Conservation (phyloP, 2,329 filamentous ascomycete species). For the Diaporthe vexans region DNA sequence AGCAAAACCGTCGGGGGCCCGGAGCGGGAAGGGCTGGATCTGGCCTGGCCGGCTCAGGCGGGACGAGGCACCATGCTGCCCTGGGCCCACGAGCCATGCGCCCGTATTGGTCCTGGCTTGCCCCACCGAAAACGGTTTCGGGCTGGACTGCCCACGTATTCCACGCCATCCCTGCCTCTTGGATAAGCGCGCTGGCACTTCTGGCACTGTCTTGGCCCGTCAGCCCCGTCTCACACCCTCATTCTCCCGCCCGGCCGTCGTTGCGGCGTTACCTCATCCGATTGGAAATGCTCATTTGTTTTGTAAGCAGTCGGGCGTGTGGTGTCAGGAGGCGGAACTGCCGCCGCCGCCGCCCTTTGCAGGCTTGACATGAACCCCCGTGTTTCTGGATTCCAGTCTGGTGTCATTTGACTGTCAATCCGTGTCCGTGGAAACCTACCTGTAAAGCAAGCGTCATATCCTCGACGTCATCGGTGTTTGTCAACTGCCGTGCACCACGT, state of each 20-base stretch:
- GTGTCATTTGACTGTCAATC: neutral
- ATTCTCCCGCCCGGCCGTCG: neutral
- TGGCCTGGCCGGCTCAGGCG: conserved; percentile 19
- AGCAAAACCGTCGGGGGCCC: neutral
- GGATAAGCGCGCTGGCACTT: conserved; percentile 30
- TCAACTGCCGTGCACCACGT: neutral
- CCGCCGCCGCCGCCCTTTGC: conserved; percentile 3
- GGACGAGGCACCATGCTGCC: conserved; percentile 11
- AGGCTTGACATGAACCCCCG: neutral
- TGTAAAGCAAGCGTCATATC: neutral
- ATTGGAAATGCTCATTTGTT: conserved; percentile 17
- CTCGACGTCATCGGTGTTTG: neutral
- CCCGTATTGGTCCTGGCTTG: conserved; percentile 7
- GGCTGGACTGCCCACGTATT: neutral
- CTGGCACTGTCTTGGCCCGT: conserved; percentile 18
- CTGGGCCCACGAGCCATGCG: neutral
- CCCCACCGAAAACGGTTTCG: conserved; percentile 20
- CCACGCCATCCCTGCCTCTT: neutral
- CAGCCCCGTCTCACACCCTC: neutral
- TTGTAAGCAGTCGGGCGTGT: conserved; percentile 8
- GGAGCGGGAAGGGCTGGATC: conserved; percentile 31
- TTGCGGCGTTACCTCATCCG: conserved; percentile 6
- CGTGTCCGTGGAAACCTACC: neutral
- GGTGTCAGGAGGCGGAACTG: neutral
- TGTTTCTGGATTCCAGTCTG: no score